Base-by-base conservation (phyloP, 2,329 filamentous ascomycete species). In the Apiospora arundinis region DNA sequence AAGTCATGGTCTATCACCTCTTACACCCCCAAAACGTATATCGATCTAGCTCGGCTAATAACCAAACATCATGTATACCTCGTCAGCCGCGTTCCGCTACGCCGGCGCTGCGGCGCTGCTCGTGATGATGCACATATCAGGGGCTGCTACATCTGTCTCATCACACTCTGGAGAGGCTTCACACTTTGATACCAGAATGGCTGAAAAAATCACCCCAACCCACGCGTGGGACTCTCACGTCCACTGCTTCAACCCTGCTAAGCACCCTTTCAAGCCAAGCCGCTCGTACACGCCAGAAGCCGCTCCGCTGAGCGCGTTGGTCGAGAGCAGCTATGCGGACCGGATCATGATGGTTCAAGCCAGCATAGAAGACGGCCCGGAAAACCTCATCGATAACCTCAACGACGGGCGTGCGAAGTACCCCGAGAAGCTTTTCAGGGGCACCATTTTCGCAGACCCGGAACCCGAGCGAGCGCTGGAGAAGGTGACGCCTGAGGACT, bases 331-430 rank as follows among this genome's bases (percentile, higher is more conserved):
- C 66, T 48, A 45, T 44, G 45, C 66, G 25, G 66, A 67, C 14
- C 23, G 45, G 9, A 67, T 67, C 66, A 45, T 48, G 42, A 45
- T 67, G 66, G 42, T 67, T 4, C 66, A 67, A 37, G 66, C 66
- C 42, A 67, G 66, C 42, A 67, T 67, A n/a, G 66, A 67, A 28
- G 66, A 67, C 42, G 66, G 66, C n/a, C 66, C 21, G 42, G 44
- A 9, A 18, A n/a, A 37, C 1, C 66, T 67, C 40, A 32, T 67
- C 11, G 66, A 67, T 23, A 67, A 67, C 23, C 66, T 67, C 16
- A 21, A 48, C 7, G 42, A 67, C 16, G 66, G 23, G 11, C 42
- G 45, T 23, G 66, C 23, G 2, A 32, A 18, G 18, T 67, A 48
- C 42, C 66, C 66, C 23, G 66, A 67, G 9, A 67, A 28, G 40